phyloP scores from a whole-genome alignment of 163 green algal species.

The Prototheca wickerhamii region DNA sequence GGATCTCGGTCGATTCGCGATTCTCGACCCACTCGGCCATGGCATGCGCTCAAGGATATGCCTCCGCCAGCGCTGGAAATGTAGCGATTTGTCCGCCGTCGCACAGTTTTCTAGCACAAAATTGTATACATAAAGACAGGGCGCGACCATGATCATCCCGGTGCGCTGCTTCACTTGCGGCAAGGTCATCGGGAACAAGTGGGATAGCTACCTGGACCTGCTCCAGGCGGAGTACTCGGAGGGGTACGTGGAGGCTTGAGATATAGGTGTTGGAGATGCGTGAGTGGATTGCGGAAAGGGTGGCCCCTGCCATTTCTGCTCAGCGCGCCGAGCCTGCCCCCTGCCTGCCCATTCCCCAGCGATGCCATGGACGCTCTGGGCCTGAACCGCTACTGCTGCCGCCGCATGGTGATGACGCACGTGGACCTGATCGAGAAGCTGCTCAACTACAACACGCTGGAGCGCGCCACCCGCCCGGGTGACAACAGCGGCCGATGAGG shows the following conservation, averaged over 20 bases:
- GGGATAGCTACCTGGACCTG: constrained; percentile 97
- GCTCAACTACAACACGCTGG: constrained; percentile 91
- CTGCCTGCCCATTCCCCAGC: constrained; percentile 33
- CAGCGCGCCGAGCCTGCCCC: neutral
- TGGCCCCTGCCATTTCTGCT: neutral
- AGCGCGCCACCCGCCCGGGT: too few species aligned
- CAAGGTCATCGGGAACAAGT: constrained; percentile 99
- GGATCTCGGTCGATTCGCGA: too few species aligned
- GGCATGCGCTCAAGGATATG: too few species aligned
- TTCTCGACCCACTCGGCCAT: too few species aligned
- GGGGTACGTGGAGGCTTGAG: constrained; percentile 57
- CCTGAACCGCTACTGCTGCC: constrained; percentile 93
- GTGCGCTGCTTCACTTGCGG: constrained; percentile 99
- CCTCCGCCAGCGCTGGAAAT: too few species aligned
- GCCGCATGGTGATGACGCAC: constrained; percentile 98
- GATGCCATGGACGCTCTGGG: constrained; percentile 88
- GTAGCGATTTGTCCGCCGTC: too few species aligned
- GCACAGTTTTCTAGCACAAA: too few species aligned
- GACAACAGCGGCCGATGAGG: too few species aligned
- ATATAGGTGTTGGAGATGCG: neutral
- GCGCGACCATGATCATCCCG: constrained; percentile 89
- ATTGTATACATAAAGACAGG: too few species aligned
- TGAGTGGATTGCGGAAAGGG: neutral
- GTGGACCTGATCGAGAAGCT: constrained; percentile 99
- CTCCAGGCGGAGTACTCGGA: constrained; percentile 93